phyloP scores from a whole-genome alignment of 2,329 filamentous ascomycete species.

The Fusarium keratoplasticum region DNA sequence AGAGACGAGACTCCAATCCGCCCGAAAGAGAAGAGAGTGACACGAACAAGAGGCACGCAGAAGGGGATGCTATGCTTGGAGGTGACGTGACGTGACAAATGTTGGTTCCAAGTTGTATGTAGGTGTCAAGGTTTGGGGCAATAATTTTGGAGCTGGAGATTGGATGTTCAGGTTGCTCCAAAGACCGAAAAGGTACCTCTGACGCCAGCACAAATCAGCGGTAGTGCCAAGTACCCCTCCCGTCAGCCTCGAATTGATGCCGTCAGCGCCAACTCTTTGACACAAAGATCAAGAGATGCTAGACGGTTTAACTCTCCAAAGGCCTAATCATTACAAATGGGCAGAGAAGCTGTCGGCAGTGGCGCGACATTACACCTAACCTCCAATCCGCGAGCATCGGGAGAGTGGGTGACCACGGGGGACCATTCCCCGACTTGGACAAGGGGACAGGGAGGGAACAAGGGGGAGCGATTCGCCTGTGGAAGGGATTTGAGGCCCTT shows the following conservation, averaged over 20 bases:
- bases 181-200: constrained; percentile 28
- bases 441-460: constrained; percentile 25
- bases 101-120: constrained; percentile 26
- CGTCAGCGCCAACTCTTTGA: not conserved
- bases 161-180: constrained; percentile 8
- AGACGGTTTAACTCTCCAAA: not conserved
- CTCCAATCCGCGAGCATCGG: not conserved
- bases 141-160: constrained; percentile 40
- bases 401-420: constrained; percentile 1
- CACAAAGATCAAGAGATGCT: not conserved
- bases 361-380: not conserved
- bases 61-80: constrained; percentile 5
- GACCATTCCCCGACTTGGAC: constrained; percentile 8
- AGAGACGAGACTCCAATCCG: not conserved
- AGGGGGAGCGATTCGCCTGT: constrained; percentile 25
- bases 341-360: not conserved
- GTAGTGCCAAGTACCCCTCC: constrained; percentile 18
- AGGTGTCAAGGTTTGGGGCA: constrained; percentile 40
- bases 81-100: constrained; percentile 33
- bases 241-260: not conserved
- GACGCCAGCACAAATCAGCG: constrained; percentile 9
- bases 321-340: not conserved
- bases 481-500: constrained; percentile 36
- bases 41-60: constrained; percentile 15
- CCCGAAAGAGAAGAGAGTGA: constrained; percentile 2